Percentiles rank a stretch among this genome's conserved stretches.
These are phyloP conservation scores for Rhynchospora tenuis DNA, from an alignment of 176 grass and related monocot genomes.

Conservation along the genomic window DNA sequence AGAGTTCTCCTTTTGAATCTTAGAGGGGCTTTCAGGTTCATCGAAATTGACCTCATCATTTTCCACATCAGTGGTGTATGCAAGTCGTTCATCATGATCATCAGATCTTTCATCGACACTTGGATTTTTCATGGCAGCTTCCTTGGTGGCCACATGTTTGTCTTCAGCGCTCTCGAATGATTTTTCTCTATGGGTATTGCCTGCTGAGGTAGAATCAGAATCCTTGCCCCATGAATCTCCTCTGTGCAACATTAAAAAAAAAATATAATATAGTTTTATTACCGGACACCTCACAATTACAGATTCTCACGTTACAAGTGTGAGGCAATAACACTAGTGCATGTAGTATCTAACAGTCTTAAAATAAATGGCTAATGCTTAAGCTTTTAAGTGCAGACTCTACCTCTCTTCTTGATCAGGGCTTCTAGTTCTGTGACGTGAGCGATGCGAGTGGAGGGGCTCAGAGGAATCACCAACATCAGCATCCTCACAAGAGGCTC, in stretches of 20 bases:
- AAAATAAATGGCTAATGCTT: not conserved
- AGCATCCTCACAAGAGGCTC: slow-evolving; percentile 43
- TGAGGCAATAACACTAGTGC: too few relatives aligned
- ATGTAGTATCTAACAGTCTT: not conserved
- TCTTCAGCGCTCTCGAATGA: slow-evolving; percentile 40
- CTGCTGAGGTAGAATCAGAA: slow-evolving; percentile 30
- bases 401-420: slow-evolving; percentile 71
- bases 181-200: slow-evolving; percentile 44
- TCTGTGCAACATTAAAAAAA: slow-evolving; percentile 38
- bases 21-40: slow-evolving; percentile 39
- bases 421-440: slow-evolving; percentile 46
- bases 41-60: slow-evolving; percentile 61
- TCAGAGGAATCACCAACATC: slow-evolving; percentile 28
- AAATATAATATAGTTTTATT: not conserved
- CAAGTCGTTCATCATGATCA: slow-evolving; percentile 41
- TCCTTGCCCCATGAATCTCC: slow-evolving; percentile 32
- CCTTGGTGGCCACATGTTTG: slow-evolving; percentile 35
- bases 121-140: slow-evolving; percentile 43
- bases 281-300: not conserved
- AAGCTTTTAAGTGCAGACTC: not conserved
- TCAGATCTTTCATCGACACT: slow-evolving; percentile 52
- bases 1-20: slow-evolving; percentile 2
- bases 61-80: slow-evolving; percentile 59
- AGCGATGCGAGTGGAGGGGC: slow-evolving; percentile 27
- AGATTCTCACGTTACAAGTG: not conserved